Evolutionary conservation across 2,329 filamentous ascomycete genomes (phyloP).

Genomic region (Huntiella savannae): DNA sequence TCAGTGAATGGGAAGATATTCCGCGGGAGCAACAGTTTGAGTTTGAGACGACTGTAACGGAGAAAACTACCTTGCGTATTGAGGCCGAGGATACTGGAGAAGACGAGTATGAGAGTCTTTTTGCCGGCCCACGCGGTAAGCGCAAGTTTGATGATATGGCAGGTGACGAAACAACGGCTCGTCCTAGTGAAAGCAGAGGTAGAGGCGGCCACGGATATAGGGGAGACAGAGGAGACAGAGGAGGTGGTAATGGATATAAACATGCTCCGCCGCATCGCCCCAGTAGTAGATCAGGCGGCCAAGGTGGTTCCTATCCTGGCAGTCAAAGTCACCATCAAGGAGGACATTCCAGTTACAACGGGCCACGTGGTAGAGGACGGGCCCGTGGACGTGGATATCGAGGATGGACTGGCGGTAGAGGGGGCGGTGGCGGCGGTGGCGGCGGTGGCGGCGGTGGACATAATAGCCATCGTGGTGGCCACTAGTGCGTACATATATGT

Average conservation of each 20-base stretch:
- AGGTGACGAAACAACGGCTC: constrained; percentile 15
- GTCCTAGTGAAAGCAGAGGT: constrained; percentile 21
- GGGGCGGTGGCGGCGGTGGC: not conserved
- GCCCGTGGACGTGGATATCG: constrained; percentile 23
- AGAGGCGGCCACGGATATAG: constrained; percentile 9
- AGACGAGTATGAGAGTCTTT: constrained; percentile 43
- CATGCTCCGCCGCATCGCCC: constrained; percentile 16
- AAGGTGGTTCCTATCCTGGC: constrained; percentile 22
- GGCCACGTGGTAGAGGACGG: constrained; percentile 22
- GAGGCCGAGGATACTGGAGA: constrained; percentile 49
- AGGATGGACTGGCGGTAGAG: constrained; percentile 6
- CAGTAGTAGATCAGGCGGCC: constrained; percentile 13
- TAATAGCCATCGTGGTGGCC: no score
- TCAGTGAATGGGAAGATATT: constrained; percentile 67
- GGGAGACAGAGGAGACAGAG: constrained; percentile 15
- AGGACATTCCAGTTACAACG: constrained; percentile 23
- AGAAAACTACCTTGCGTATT: constrained; percentile 68
- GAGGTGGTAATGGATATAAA: constrained; percentile 1
- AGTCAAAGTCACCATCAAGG: constrained; percentile 23
- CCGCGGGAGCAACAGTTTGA: constrained; percentile 49
- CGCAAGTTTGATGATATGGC: constrained; percentile 22
- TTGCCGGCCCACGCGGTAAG: constrained; percentile 39
- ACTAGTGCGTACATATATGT: no score
- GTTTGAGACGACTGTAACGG: constrained; percentile 69
- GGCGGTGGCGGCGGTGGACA: not conserved